Conservation (phyloP, 345 rosid genomes). For the Turnera subulata region DNA sequence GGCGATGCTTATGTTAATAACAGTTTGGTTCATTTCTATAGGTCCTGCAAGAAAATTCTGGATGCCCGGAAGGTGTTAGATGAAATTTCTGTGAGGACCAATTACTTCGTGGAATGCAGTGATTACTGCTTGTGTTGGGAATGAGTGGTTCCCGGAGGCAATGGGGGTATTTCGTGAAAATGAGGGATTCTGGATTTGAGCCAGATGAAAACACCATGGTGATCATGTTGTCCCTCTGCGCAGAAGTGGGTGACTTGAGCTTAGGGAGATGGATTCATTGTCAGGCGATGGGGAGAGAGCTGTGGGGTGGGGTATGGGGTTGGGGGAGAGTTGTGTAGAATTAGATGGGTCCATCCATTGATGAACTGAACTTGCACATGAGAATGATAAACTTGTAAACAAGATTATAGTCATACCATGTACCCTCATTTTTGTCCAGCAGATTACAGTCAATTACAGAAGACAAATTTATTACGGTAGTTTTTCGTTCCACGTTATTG, state of each 20-base stretch:
- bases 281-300: constrained; percentile 49
- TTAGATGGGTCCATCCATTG: constrained; percentile 48
- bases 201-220: constrained; percentile 79
- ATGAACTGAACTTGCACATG: constrained; percentile 46
- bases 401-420: not conserved
- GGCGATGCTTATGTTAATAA: constrained; percentile 61
- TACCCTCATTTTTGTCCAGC: no score
- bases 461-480: no score
- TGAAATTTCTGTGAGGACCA: constrained; percentile 54
- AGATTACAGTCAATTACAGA: no score
- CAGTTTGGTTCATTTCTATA: constrained; percentile 59
- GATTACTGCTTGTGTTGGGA: constrained; percentile 56
- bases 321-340: constrained; percentile 69
- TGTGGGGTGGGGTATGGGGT: constrained; percentile 82
- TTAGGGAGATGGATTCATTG: constrained; percentile 71
- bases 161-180: constrained; percentile 45
- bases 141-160: constrained; percentile 33
- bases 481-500: no score
- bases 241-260: constrained; percentile 53
- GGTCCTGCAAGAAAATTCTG: constrained; percentile 52
- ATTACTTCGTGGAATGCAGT: constrained; percentile 80
- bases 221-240: constrained; percentile 52
- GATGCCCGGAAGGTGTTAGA: constrained; percentile 67
- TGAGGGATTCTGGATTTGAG: constrained; percentile 42
- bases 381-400: constrained; percentile 18